These are phyloP conservation scores for Candida oleophila DNA, from an alignment of 805 yeast species.

Conservation along the genomic window DNA sequence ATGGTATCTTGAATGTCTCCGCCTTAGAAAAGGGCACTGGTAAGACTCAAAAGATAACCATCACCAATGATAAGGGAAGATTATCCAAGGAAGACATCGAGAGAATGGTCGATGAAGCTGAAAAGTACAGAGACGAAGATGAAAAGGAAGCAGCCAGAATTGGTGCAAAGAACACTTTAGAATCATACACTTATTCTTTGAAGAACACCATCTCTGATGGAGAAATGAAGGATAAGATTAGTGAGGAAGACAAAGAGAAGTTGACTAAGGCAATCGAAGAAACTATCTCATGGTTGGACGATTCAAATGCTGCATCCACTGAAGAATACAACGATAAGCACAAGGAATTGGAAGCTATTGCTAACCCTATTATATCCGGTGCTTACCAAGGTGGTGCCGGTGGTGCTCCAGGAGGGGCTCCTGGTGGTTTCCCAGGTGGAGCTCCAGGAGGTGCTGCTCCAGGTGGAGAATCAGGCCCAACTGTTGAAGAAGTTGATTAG, in stretches of 20 bases:
- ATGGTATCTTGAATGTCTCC: conserved; percentile 80
- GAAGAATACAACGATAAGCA: conserved; percentile 42
- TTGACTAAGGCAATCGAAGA: conserved; percentile 42
- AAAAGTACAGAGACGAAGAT: conserved; percentile 90
- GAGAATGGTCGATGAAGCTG: conserved; percentile 97
- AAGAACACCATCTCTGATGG: conserved; percentile 63
- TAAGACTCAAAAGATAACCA: conserved; percentile 85
- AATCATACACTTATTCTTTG: conserved; percentile 82
- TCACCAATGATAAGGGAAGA: conserved; percentile 93
- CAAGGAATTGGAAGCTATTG: conserved; percentile 39
- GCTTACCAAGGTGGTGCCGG: conserved; percentile 33
- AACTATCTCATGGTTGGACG: conserved; percentile 40
- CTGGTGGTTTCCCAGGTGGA: conserved; percentile 26
- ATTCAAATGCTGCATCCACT: conserved; percentile 36
- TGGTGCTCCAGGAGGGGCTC: conserved; percentile 19
- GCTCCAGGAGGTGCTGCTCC: conserved; percentile 26
- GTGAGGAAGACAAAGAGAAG: conserved; percentile 52
- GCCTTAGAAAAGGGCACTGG: conserved; percentile 96
- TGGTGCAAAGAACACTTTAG: conserved; percentile 84
- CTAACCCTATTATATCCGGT: conserved; percentile 37
- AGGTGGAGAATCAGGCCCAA: conserved; percentile 41
- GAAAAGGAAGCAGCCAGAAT: conserved; percentile 78
- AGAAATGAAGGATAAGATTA: conserved; percentile 44
- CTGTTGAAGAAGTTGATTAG: conserved; percentile 43
- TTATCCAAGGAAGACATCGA: conserved; percentile 91